Conservation (phyloP, 331 rosid genomes). For the Quercus phellos region DNA sequence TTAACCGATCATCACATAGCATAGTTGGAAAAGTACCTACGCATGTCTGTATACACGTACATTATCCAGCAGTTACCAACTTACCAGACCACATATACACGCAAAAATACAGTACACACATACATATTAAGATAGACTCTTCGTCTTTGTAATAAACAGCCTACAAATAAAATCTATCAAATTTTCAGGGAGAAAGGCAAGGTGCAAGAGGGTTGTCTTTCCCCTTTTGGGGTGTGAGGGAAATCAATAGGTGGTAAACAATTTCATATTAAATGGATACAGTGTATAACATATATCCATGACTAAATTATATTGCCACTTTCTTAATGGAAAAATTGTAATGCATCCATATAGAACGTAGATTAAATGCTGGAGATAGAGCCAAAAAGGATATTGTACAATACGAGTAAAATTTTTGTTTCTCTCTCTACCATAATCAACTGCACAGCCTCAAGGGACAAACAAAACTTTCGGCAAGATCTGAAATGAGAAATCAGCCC, state of each 20-base stretch:
- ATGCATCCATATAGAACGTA: slow-evolving; percentile 33
- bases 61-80: not conserved
- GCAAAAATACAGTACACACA: not conserved
- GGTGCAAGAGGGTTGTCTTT: not conserved
- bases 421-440: slow-evolving; percentile 46
- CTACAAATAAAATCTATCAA: not conserved
- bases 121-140: too few species aligned
- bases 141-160: not conserved
- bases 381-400: slow-evolving; percentile 58
- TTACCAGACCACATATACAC: not conserved
- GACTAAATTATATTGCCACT: slow-evolving; percentile 25
- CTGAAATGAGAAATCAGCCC: slow-evolving; percentile 26
- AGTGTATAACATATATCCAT: slow-evolving; percentile 8
- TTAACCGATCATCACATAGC: not conserved
- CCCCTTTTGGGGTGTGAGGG: not conserved
- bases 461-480: slow-evolving; percentile 33
- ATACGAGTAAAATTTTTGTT: slow-evolving; percentile 49
- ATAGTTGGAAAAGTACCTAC: not conserved
- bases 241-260: not conserved
- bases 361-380: slow-evolving; percentile 33
- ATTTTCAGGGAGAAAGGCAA: not conserved
- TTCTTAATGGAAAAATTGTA: slow-evolving; percentile 33
- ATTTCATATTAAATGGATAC: not conserved
- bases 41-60: not conserved
- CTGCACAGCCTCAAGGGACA: slow-evolving; percentile 45